phyloP scores from a whole-genome alignment of 192 early-diverging fungal species.

The Coemansia furcata region DNA sequence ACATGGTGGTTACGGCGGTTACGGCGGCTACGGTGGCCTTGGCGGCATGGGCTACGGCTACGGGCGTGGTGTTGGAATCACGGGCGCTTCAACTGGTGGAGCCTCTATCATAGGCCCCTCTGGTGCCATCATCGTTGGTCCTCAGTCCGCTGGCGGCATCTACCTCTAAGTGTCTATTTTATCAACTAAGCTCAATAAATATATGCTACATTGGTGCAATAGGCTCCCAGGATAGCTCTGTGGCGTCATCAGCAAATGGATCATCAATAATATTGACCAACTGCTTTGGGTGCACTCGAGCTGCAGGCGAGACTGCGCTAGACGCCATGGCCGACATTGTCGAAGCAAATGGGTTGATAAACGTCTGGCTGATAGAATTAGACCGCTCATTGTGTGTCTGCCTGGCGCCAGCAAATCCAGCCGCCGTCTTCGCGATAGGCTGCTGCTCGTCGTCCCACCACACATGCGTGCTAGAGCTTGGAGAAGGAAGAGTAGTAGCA shows the following conservation, averaged over 20 bases:
- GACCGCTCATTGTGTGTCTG: not conserved
- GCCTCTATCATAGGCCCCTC: conserved; percentile 49
- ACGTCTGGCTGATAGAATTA: not conserved
- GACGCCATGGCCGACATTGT: conserved; percentile 2
- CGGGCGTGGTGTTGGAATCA: conserved; percentile 21
- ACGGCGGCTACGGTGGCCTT: conserved; percentile 5
- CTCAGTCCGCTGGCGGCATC: conserved; percentile 52
- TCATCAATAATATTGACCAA: conserved; percentile 14
- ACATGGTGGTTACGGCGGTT: conserved; percentile 14
- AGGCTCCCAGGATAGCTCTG: conserved; percentile 30
- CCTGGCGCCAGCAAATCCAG: not conserved
- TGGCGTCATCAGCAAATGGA: conserved; percentile 37
- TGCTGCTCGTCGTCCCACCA: conserved; percentile 32
- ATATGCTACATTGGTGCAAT: conserved; percentile 16
- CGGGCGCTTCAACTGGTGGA: conserved; percentile 40
- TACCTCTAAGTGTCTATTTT: conserved; percentile 17
- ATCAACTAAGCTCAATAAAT: not conserved
- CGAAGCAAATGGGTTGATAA: conserved; percentile 40
- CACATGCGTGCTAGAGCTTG: conserved; percentile 30
- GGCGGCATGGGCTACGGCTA: conserved; percentile 15
- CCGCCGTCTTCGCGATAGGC: not conserved
- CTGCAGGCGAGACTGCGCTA: not conserved
- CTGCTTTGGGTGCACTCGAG: not conserved
- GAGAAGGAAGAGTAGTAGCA: conserved; percentile 13
- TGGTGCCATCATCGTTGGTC: conserved; percentile 48